Evolutionary conservation across 2,329 filamentous ascomycete genomes (phyloP).

Genomic region (Clonostachys rhizophaga): DNA sequence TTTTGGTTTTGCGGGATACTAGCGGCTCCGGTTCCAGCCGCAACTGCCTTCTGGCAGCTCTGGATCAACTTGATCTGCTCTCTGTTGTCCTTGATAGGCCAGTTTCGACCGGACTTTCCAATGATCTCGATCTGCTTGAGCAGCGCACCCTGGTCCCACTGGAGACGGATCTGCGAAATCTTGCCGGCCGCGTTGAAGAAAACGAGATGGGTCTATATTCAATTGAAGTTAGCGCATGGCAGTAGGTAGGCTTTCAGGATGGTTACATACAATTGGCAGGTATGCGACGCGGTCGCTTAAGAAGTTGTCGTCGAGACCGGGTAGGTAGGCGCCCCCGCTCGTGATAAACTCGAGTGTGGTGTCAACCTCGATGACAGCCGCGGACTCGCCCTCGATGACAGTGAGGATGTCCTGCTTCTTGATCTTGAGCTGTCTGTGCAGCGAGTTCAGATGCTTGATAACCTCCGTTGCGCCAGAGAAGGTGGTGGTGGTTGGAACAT

Average conservation of each 20-base stretch:
- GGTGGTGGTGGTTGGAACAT: conserved; percentile 82
- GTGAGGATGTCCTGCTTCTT: conserved; percentile 75
- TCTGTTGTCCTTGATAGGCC: conserved; percentile 85
- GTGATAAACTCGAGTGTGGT: conserved; percentile 77
- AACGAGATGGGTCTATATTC: conserved; percentile 74
- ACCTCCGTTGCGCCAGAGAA: conserved; percentile 70
- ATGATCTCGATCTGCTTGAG: conserved; percentile 94
- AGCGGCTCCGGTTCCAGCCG: conserved; percentile 24
- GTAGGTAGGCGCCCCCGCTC: conserved; percentile 82
- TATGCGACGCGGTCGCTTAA: conserved; percentile 75
- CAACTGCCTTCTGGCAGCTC: conserved; percentile 42
- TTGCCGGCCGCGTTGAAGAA: conserved; percentile 71
- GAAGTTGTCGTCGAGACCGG: conserved; percentile 91
- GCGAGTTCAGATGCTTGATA: conserved; percentile 71
- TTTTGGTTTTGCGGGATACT: conserved; percentile 23
- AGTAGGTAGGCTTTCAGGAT: background rate
- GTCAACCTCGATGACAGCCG: conserved; percentile 78
- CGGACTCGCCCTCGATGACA: conserved; percentile 65
- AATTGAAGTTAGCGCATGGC: background rate
- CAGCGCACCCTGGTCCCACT: conserved; percentile 92
- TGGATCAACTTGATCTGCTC: conserved; percentile 79
- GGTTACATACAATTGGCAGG: conserved; percentile 69
- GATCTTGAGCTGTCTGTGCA: conserved; percentile 74
- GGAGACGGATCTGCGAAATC: conserved; percentile 82
- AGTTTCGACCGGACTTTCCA: conserved; percentile 83